Evolutionary conservation across 148 eudicot species (phyloP).

Genomic region (Chenopodium berlandieri): DNA sequence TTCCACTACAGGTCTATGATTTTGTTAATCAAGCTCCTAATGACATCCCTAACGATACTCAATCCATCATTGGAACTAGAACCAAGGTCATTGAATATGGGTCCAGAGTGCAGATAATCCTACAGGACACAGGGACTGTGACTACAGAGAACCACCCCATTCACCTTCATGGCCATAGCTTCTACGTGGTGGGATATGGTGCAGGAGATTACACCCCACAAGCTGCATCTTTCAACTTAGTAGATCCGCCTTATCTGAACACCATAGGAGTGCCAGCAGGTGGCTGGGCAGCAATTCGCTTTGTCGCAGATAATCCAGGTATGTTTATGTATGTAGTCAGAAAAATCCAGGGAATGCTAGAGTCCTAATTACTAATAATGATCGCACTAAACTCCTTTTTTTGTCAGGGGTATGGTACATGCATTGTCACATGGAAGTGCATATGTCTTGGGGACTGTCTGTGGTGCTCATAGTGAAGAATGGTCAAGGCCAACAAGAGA

Average conservation of each 20-base stretch:
- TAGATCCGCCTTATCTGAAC: slow-evolving; percentile 65
- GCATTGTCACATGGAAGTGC: slow-evolving; percentile 70
- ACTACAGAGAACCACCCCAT: slow-evolving; percentile 67
- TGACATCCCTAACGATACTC: slow-evolving; percentile 44
- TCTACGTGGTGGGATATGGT: slow-evolving; percentile 65
- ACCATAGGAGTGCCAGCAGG: slow-evolving; percentile 65
- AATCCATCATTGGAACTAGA: slow-evolving; percentile 43
- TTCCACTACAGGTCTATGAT: slow-evolving; percentile 51
- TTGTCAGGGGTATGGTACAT: slow-evolving; percentile 56
- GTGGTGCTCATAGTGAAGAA: slow-evolving; percentile 58
- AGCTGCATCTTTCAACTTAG: slow-evolving; percentile 50
- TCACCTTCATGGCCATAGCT: slow-evolving; percentile 67
- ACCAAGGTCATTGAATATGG: slow-evolving; percentile 52
- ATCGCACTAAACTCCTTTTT: not conserved
- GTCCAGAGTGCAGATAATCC: slow-evolving; percentile 48
- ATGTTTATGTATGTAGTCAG: not conserved
- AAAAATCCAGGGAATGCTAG: not conserved
- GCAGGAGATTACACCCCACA: slow-evolving; percentile 54
- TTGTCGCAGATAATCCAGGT: slow-evolving; percentile 74
- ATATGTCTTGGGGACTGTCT: slow-evolving; percentile 60
- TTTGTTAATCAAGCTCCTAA: slow-evolving; percentile 68
- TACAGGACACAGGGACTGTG: slow-evolving; percentile 65
- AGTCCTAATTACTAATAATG: not conserved
- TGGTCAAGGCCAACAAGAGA: slow-evolving; percentile 48
- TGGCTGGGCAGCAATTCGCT: slow-evolving; percentile 73